A percentile compares a stretch with the other conserved stretches of the same genome.
These are phyloP conservation scores for Earliella scabrosa DNA, from an alignment of 1,284 basidiomycete species.

Conservation along the genomic window DNA sequence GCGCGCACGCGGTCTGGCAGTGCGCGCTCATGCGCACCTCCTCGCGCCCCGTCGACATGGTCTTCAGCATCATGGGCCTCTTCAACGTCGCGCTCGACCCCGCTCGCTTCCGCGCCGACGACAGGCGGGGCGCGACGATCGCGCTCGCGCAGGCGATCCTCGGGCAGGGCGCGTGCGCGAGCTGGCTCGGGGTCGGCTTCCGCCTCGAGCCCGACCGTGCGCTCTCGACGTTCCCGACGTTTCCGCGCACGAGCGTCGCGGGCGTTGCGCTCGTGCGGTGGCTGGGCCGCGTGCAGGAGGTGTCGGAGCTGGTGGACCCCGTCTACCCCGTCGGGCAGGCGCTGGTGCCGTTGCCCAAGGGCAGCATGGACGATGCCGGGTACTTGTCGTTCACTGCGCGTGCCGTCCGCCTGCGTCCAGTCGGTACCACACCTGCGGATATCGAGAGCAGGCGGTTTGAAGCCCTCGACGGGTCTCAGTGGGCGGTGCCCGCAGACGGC, in stretches of 20 bases:
- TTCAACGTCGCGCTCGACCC: constrained; percentile 30
- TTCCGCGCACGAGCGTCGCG: constrained; percentile 24
- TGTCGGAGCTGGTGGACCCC: constrained; percentile 5
- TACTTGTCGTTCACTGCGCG: constrained; percentile 7
- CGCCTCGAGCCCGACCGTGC: constrained; percentile 10
- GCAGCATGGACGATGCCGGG: constrained; percentile 15
- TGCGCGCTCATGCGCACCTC: constrained; percentile 29
- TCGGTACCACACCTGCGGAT: not conserved
- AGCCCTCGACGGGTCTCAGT: constrained; percentile 11
- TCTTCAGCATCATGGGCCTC: constrained; percentile 35
- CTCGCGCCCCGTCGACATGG: constrained; percentile 32
- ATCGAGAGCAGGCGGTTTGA: not conserved
- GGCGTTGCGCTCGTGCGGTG: not conserved
- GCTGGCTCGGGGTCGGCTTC: constrained; percentile 25
- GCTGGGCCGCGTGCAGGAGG: constrained; percentile 1
- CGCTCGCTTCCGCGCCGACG: constrained; percentile 20
- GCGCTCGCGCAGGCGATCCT: constrained; percentile 28
- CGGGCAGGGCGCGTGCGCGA: constrained; percentile 23
- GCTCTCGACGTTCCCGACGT: constrained; percentile 29
- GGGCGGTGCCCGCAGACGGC: not conserved
- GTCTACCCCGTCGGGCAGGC: not conserved
- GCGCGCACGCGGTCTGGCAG: constrained; percentile 25
- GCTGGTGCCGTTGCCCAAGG: constrained; percentile 8
- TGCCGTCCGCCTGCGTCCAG: constrained; percentile 1
- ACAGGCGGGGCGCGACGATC: constrained; percentile 29